Evolutionary conservation across 2,329 filamentous ascomycete genomes (phyloP), one percentile per base, ranked within the genome.

Genomic region (Ascochyta viciae-villosae): DNA sequence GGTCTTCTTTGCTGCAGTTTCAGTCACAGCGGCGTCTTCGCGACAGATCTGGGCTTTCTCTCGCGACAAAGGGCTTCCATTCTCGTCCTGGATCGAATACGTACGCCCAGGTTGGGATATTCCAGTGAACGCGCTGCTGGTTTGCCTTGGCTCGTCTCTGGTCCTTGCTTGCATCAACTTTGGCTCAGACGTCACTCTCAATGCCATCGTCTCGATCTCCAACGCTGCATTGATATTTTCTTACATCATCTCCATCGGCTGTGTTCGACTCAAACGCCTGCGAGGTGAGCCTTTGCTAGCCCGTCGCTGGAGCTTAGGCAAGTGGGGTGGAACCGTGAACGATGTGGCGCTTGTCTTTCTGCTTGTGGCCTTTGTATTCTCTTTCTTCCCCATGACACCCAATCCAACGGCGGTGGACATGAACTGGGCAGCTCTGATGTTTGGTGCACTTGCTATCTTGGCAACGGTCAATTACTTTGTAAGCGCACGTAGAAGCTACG

Each of bases 381-480:
- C 73, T 1, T 81, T 82, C 55, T 82, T 81, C 52, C 79, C 79
- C 0, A 57, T 63, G 35, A 54, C 40, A 12, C 62, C 66, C 1
- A 54, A 59, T 0, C 57, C 61, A 23, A 34, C 49, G 6, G 40
- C 52, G 3, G 54, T 50, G 2, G 77, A 73, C 3, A 82, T 82
- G 79, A 82, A 82, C 51, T 82, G 79, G 77, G 74, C 73, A 34
- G 65, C 73, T 35, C 67, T 71, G 3, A 80, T 82, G 69, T 81
- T 79, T 54, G 73, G 75, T 26, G 56, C 55, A 4, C 43, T 63
- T 41, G 52, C 46, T 8, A 49, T 61, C 19, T 27, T 59, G 12
- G 62, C 62, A 6, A 62, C 57, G 1, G 48, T 37, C 16, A 61
- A 63, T 9, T 64, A 61, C 33, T 61, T 64, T 23, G 37, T 59